These are phyloP conservation scores for Mycena metata DNA, from an alignment of 768 basidiomycete species.

Conservation along the genomic window DNA sequence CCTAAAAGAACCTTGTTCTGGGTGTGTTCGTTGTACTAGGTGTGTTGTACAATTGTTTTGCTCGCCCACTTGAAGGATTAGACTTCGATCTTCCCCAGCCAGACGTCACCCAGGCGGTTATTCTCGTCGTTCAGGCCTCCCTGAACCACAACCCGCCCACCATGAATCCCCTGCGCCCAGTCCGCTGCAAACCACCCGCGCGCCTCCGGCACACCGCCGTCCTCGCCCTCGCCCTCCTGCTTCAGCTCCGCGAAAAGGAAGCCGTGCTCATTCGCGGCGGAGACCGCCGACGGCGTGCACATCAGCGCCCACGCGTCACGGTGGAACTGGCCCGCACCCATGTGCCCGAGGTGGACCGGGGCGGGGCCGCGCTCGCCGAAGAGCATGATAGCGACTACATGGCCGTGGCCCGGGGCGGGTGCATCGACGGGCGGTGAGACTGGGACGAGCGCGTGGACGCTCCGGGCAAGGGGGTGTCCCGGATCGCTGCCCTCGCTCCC, in stretches of 20 bases:
- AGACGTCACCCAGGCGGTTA: constrained; percentile 21
- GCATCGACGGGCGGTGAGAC: constrained; percentile 1
- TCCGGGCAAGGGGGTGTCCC: constrained; percentile 17
- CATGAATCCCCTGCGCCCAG: not conserved
- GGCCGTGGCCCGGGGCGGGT: not conserved
- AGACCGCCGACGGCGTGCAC: constrained; percentile 4
- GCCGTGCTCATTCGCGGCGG: constrained; percentile 6
- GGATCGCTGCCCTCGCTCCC: constrained; percentile 3
- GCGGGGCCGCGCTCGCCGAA: constrained; percentile 29
- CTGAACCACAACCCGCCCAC: constrained; percentile 19
- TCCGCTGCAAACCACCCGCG: constrained; percentile 28
- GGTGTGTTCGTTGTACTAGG: too few species aligned
- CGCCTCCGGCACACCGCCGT: constrained; percentile 8
- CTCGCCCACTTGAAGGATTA: not conserved
- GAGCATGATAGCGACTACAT: constrained; percentile 16
- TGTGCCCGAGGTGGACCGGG: constrained; percentile 20
- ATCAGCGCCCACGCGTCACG: constrained; percentile 25
- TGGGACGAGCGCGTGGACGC: constrained; percentile 21
- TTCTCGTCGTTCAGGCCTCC: constrained; percentile 24
- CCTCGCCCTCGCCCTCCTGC: constrained; percentile 13
- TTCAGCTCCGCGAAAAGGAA: constrained; percentile 19
- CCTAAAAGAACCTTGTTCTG: too few species aligned
- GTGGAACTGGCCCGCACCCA: constrained; percentile 24
- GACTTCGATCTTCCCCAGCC: constrained; percentile 15
- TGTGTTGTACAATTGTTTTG: not conserved